phyloP scores from a whole-genome alignment of 1,284 basidiomycete genomes.

The Apiotrichum gracile region DNA sequence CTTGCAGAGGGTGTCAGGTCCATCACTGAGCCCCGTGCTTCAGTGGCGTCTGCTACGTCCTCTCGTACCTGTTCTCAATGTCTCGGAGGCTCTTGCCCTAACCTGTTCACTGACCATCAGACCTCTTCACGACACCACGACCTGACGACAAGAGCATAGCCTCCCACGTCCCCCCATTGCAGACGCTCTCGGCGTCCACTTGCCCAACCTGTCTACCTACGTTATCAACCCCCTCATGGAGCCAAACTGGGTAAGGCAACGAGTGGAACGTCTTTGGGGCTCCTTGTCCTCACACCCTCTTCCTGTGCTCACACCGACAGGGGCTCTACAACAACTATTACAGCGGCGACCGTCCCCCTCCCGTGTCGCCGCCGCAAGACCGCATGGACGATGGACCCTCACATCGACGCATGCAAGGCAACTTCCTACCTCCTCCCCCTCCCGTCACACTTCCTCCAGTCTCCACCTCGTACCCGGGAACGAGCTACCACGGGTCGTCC shows the following conservation, averaged over 20 bases:
- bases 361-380: slow-evolving; percentile 12
- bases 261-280: not conserved
- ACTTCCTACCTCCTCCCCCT: slow-evolving; percentile 21
- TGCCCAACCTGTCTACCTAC: slow-evolving; percentile 15
- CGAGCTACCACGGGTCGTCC: slow-evolving; percentile 11
- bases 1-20: too few species aligned
- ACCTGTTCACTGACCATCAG: too few species aligned
- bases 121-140: too few species aligned
- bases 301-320: slow-evolving; percentile 3
- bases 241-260: slow-evolving; percentile 25
- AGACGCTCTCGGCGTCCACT: not conserved
- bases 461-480: slow-evolving; percentile 8
- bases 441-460: slow-evolving; percentile 21
- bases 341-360: slow-evolving; percentile 17
- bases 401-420: slow-evolving; percentile 19
- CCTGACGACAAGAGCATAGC: too few species aligned
- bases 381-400: slow-evolving; percentile 7
- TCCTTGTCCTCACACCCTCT: not conserved
- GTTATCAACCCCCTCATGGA: slow-evolving; percentile 18
- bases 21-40: too few species aligned
- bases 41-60: too few species aligned
- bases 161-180: not conserved
- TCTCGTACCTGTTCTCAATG: too few species aligned
- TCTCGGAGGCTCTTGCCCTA: too few species aligned
- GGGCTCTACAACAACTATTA: slow-evolving; percentile 24